A percentile compares a stretch with the other conserved stretches of the same genome.
Conservation (phyloP, 2,329 filamentous ascomycete species). For the Plectosphaerella cucumerina region DNA sequence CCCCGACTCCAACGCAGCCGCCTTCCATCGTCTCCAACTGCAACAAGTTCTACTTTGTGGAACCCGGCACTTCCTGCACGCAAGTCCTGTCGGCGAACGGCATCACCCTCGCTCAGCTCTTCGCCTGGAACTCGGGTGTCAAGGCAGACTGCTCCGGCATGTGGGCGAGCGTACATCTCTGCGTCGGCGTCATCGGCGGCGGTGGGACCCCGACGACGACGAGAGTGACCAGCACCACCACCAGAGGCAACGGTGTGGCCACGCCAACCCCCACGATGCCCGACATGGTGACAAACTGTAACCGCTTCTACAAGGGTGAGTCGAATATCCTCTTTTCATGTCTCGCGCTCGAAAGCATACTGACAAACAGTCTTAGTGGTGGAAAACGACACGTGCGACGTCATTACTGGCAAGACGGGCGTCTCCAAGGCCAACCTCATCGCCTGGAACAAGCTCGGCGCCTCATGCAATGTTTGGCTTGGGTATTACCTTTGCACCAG, state of each 20-base stretch:
- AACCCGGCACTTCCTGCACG: constrained; percentile 4
- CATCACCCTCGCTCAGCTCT: constrained; percentile 18
- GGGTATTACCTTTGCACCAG: neutral
- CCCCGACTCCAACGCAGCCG: constrained; percentile 10
- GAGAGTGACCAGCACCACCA: neutral
- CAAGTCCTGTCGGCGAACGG: constrained; percentile 1
- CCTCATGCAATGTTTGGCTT: neutral
- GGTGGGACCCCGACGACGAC: neutral
- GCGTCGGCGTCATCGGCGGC: constrained; percentile 6
- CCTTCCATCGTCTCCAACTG: constrained; percentile 11
- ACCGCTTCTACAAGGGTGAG: constrained; percentile 7
- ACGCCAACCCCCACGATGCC: constrained; percentile 7
- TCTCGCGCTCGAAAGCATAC: neutral
- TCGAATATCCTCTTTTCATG: neutral
- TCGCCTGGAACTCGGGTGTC: constrained; percentile 13
- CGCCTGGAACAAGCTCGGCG: neutral
- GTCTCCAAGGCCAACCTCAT: neutral
- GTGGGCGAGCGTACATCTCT: constrained; percentile 8
- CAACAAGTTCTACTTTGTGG: constrained; percentile 10
- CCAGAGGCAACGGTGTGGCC: constrained; percentile 2
- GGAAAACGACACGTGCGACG: neutral
- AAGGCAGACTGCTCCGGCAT: constrained; percentile 10
- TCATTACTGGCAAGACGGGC: neutral
- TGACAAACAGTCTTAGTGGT: neutral
- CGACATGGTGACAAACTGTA: constrained; percentile 11